These are phyloP conservation scores for Solanum peruvianum DNA, from an alignment of 257 asterid species.

Conservation along the genomic window DNA sequence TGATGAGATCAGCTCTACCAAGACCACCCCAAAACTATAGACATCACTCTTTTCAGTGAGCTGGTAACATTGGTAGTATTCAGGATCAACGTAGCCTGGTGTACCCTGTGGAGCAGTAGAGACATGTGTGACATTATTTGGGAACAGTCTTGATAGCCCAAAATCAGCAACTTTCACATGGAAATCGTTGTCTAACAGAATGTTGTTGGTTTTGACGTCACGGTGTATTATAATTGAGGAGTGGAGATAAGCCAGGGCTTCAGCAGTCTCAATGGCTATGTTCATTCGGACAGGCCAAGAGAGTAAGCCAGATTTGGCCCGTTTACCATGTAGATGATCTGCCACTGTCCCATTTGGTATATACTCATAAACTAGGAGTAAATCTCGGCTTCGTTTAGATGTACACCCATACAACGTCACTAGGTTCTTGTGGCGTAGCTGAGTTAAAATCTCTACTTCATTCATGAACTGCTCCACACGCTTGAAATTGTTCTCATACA, in stretches of 20 bases:
- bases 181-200: constrained; percentile 74
- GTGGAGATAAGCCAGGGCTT: constrained; percentile 67
- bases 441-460: constrained; percentile 68
- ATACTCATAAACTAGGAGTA: constrained; percentile 72
- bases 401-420: constrained; percentile 78
- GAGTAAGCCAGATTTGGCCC: constrained; percentile 60
- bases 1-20: constrained; percentile 79
- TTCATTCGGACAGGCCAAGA: constrained; percentile 76
- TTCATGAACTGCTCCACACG: constrained; percentile 88
- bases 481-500: constrained; percentile 75
- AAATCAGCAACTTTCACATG: constrained; percentile 94
- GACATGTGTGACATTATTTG: constrained; percentile 65
- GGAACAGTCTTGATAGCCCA: constrained; percentile 73
- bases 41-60: constrained; percentile 90
- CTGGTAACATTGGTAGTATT: constrained; percentile 80
- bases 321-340: constrained; percentile 79
- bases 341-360: constrained; percentile 84
- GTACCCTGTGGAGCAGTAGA: constrained; percentile 98
- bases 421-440: constrained; percentile 54
- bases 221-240: constrained; percentile 64
- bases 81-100: constrained; percentile 94
- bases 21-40: constrained; percentile 77
- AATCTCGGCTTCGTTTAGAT: constrained; percentile 60
- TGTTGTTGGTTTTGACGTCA: constrained; percentile 81
- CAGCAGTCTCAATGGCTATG: constrained; percentile 79